Evolutionary conservation across 352 stramenopile species (phyloP).

Genomic region (Pythium periplocum): DNA sequence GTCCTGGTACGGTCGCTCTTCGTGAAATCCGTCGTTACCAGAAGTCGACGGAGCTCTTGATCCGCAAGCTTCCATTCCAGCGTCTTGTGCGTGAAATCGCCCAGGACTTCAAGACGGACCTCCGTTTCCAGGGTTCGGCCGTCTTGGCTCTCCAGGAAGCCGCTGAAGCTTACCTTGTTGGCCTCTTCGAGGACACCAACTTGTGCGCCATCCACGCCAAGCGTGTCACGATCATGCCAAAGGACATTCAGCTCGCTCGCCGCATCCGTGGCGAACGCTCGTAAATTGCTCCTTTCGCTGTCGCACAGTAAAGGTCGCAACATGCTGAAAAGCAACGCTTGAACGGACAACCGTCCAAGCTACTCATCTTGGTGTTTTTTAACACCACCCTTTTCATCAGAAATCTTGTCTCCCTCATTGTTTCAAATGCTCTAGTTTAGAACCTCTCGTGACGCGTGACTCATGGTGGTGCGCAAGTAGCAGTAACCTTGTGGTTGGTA

Average conservation of each 20-base stretch:
- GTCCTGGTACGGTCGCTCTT: slow-evolving; percentile 87
- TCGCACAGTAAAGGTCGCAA: neutral
- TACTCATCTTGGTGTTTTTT: slow-evolving; percentile 70
- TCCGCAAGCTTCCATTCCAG: slow-evolving; percentile 96
- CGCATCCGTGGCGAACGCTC: slow-evolving; percentile 88
- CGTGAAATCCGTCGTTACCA: slow-evolving; percentile 97
- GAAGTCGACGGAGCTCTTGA: slow-evolving; percentile 93
- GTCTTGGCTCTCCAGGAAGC: slow-evolving; percentile 86
- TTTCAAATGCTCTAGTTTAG: too few species aligned
- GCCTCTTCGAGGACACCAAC: slow-evolving; percentile 90
- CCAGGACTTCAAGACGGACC: slow-evolving; percentile 86
- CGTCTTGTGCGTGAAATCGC: slow-evolving; percentile 92
- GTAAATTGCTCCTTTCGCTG: slow-evolving; percentile 28
- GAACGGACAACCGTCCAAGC: too few species aligned
- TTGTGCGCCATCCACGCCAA: slow-evolving; percentile 93
- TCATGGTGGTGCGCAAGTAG: neutral
- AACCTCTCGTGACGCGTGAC: neutral
- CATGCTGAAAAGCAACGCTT: too few species aligned
- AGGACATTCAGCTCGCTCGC: slow-evolving; percentile 93
- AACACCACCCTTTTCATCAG: slow-evolving; percentile 72
- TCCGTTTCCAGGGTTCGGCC: slow-evolving; percentile 86
- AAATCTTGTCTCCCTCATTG: slow-evolving; percentile 12
- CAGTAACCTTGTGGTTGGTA: neutral
- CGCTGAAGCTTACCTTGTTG: slow-evolving; percentile 80
- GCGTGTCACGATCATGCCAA: slow-evolving; percentile 93